A percentile compares a stretch with the other conserved stretches of the same genome.
Conservation (phyloP, 208 protist genomes). For the Leptomonas pyrrhocoris region DNA sequence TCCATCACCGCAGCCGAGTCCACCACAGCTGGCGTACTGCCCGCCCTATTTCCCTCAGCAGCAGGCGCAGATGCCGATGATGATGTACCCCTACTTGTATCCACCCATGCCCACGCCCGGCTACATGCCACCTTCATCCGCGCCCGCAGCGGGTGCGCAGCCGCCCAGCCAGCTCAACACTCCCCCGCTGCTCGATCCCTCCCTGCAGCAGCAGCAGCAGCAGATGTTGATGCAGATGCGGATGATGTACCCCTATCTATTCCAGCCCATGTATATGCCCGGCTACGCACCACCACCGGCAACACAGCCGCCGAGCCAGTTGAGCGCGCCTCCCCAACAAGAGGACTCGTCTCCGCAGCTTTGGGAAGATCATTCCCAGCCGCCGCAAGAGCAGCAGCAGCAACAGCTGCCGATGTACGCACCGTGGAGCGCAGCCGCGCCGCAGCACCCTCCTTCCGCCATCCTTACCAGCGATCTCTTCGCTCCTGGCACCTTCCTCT, state of each 20-base stretch:
- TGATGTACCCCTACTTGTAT: not conserved
- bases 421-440: slow-evolving; percentile 14
- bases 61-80: not conserved
- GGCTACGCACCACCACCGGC: not conserved
- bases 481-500: not conserved
- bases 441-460: not conserved
- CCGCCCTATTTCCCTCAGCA: too few relatives aligned
- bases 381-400: not conserved
- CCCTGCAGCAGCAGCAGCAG: not conserved
- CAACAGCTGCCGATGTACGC: slow-evolving; percentile 7
- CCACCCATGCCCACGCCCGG: not conserved
- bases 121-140: not conserved
- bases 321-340: not conserved
- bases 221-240: slow-evolving; percentile 10
- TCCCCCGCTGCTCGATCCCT: not conserved
- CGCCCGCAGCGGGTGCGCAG: not conserved
- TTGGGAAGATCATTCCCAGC: too few relatives aligned
- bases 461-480: not conserved
- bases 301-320: not conserved
- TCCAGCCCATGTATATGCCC: not conserved
- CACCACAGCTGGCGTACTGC: too few relatives aligned
- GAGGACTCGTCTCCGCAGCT: too few relatives aligned
- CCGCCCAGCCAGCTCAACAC: not conserved
- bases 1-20: too few relatives aligned
- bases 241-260: slow-evolving; percentile 13